These are phyloP conservation scores for Xylariaceae sp. DNA, from an alignment of 2,329 filamentous ascomycete genomes.

Conservation along the genomic window DNA sequence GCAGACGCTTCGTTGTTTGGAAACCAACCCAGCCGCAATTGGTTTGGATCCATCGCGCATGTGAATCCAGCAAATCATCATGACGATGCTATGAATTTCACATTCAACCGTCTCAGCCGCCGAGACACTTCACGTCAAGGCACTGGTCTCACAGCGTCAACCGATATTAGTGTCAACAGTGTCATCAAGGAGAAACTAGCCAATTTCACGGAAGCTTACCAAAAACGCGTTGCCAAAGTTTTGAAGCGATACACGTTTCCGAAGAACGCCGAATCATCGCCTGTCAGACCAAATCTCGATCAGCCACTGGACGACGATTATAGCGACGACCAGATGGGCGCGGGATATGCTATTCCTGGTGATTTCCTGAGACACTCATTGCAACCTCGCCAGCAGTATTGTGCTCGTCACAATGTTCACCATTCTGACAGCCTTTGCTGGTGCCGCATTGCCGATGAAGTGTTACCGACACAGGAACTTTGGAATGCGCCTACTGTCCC, in stretches of 20 bases:
- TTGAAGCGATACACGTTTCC: constrained; percentile 32
- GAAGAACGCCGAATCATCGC: constrained; percentile 19
- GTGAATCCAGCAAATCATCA: not conserved
- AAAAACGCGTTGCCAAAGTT: constrained; percentile 22
- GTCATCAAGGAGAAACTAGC: constrained; percentile 24
- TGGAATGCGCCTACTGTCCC: constrained; percentile 28
- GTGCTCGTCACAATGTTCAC: constrained; percentile 27
- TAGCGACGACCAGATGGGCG: constrained; percentile 27
- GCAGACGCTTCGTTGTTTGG: not conserved
- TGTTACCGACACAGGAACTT: constrained; percentile 7
- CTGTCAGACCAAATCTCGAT: constrained; percentile 6
- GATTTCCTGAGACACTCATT: constrained; percentile 43
- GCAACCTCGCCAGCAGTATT: constrained; percentile 5
- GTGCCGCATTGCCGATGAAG: constrained; percentile 31
- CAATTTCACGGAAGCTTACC: constrained; percentile 18
- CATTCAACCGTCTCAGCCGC: constrained; percentile 4
- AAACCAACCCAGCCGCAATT: not conserved
- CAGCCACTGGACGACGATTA: not conserved
- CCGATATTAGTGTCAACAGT: constrained; percentile 27
- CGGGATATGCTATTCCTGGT: constrained; percentile 42
- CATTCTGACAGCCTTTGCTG: constrained; percentile 29
- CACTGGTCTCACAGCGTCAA: constrained; percentile 27
- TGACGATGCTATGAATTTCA: constrained; percentile 1
- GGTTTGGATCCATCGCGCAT: not conserved
- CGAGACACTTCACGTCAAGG: constrained; percentile 21